These are phyloP conservation scores for Trametes polyzona DNA, from an alignment of 1,284 basidiomycete genomes.

Conservation along the genomic window DNA sequence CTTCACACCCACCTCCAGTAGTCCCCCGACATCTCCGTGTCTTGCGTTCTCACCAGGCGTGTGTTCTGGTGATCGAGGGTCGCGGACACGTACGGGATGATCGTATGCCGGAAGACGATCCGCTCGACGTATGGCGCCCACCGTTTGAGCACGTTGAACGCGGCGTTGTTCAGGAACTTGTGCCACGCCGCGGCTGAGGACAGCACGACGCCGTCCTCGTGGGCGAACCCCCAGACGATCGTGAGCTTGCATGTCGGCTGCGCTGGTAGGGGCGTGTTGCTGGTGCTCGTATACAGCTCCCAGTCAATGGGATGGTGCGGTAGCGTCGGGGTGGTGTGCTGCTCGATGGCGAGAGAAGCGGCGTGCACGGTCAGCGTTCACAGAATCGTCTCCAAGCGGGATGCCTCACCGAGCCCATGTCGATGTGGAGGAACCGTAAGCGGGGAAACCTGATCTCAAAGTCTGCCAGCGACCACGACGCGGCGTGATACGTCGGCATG, in stretches of 20 bases:
- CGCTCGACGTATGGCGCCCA: slow-evolving; percentile 4
- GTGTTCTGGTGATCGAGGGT: neutral
- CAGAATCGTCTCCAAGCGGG: too few relatives aligned
- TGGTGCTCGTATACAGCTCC: neutral
- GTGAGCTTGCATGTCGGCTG: neutral
- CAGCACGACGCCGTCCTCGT: neutral
- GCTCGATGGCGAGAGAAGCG: neutral
- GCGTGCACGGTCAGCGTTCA: too few relatives aligned
- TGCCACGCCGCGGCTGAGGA: slow-evolving; percentile 1
- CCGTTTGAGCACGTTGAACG: neutral
- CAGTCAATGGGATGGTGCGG: neutral
- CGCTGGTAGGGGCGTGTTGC: neutral
- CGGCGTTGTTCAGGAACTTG: slow-evolving; percentile 1
- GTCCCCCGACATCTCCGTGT: slow-evolving; percentile 3
- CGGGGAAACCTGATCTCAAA: neutral
- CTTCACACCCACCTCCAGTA: slow-evolving; percentile 7
- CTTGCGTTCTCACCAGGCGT: neutral
- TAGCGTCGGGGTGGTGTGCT: neutral
- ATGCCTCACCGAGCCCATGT: slow-evolving; percentile 3
- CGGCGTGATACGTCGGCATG: neutral
- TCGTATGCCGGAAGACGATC: slow-evolving; percentile 11
- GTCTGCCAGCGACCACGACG: neutral
- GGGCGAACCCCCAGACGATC: neutral
- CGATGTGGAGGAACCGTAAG: slow-evolving; percentile 3
- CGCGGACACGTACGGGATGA: slow-evolving; percentile 7